A percentile compares a stretch with the other conserved stretches of the same genome.
Conservation (phyloP, 164 flowering plant species). For the Warburgia ugandensis region DNA sequence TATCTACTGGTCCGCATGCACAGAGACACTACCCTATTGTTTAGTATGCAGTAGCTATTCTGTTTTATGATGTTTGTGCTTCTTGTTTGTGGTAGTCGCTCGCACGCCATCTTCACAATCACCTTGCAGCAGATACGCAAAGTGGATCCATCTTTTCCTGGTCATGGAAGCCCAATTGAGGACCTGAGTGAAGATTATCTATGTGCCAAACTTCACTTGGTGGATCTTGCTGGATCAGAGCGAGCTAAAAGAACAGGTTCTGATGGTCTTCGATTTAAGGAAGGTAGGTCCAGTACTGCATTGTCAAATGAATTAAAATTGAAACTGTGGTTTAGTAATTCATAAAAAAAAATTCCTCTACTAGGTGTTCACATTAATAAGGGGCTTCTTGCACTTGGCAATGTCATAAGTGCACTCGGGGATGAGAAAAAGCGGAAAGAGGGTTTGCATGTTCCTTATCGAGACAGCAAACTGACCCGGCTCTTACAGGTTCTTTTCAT, state of each 20-base stretch:
- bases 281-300: conserved; percentile 42
- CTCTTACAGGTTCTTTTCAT: conserved; percentile 75
- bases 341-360: background rate
- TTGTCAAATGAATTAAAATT: background rate
- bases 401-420: conserved; percentile 98
- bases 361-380: conserved; percentile 94
- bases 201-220: conserved; percentile 93
- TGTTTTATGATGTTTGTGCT: conserved; percentile 5
- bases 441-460: conserved; percentile 91
- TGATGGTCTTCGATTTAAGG: conserved; percentile 97
- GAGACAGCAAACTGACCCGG: conserved; percentile 98
- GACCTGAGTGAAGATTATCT: conserved; percentile 74
- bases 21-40: background rate
- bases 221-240: conserved; percentile 99
- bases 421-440: conserved; percentile 98
- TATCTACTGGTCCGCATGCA: too few relatives aligned
- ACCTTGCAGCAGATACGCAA: conserved; percentile 90
- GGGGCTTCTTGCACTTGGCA: conserved; percentile 99
- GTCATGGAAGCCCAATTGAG: conserved; percentile 36
- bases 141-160: conserved; percentile 30
- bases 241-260: conserved; percentile 98
- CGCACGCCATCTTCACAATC: conserved; percentile 99
- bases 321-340: background rate
- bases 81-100: conserved; percentile 51
- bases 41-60: background rate